Base-by-base conservation (phyloP, 495 filamentous ascomycete genomes). In the Trichoderma virens region DNA sequence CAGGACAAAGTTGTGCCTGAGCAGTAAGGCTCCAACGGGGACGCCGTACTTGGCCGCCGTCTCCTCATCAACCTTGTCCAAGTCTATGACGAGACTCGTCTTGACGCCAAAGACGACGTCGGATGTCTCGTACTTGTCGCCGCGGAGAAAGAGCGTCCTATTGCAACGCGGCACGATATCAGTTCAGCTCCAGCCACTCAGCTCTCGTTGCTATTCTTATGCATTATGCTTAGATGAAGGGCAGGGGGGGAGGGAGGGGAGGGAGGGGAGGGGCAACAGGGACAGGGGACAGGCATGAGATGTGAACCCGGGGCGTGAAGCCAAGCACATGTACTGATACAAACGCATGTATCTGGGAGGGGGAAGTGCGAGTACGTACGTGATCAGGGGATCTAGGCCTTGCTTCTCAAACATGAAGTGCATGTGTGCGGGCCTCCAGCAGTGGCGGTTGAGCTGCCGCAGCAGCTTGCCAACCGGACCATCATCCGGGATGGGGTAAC, bases 21-120 rank as follows among this genome's bases (percentile, higher is more conserved):
- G 75, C 69, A 96, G 68, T 71, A 82, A 82, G 59, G 68, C 80
- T 32, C 88, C 89, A 75, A 95, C 88, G 35, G 82, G 74, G 5
- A 93, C 88, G 3, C 87, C 85, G 13, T 75, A 96, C 65, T 80
- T 74, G 11, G 85, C 82, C 34, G 85, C 77, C 23, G 74, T 77
- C 61, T 83, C 84, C 3, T 82, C 77, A 41, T 85, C 83, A 7
- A 87, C 88, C 35, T 81, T 84, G 8, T 79, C 82, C 9, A 93
- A 77, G 62, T 92, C 89, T 16, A 96, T 81, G 23, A 93, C 78
- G 9, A 97, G 78, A 8, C 88, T 90, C 71, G 90, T 80, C 73
- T 98, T 97, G 60, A 97, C 93, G 25, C 93, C 93, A 67, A 97
- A 97, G 43, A 97, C 93, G 0, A 92, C 90, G 70, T 98, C 93